These are phyloP conservation scores for Lecanosticta acicola DNA, from an alignment of 2,329 filamentous ascomycete species.

Conservation along the genomic window DNA sequence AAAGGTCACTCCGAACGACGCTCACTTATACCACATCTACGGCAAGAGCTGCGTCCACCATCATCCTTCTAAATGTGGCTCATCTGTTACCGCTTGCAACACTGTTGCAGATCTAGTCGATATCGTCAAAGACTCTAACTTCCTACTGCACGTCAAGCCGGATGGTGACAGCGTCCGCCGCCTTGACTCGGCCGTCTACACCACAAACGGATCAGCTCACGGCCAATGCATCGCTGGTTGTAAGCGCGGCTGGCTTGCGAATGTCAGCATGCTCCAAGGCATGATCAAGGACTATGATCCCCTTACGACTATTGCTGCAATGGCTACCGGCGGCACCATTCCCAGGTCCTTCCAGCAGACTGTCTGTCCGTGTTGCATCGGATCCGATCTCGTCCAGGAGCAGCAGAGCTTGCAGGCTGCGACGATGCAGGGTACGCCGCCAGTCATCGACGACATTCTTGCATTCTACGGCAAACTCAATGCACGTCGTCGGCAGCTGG, in stretches of 20 bases:
- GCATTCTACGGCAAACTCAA: constrained; percentile 17
- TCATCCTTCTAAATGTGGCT: constrained; percentile 1
- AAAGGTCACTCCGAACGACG: constrained; percentile 2
- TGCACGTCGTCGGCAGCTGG: constrained; percentile 14
- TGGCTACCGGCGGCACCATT: not conserved
- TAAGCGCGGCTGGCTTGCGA: constrained; percentile 20
- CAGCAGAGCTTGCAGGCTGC: constrained; percentile 21
- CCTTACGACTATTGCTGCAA: constrained; percentile 7
- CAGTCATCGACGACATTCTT: constrained; percentile 11
- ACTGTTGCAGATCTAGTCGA: constrained; percentile 9
- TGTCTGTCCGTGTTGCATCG: constrained; percentile 28
- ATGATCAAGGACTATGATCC: constrained; percentile 20
- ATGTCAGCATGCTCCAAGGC: constrained; percentile 7
- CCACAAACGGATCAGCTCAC: constrained; percentile 1
- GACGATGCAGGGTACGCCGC: constrained; percentile 5
- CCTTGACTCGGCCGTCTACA: constrained; percentile 9
- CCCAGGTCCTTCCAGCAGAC: constrained; percentile 12
- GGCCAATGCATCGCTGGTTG: constrained; percentile 17
- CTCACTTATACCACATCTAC: constrained; percentile 22
- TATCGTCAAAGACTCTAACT: constrained; percentile 8
- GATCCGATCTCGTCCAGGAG: constrained; percentile 17
- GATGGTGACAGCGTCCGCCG: constrained; percentile 18
- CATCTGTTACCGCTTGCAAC: constrained; percentile 4
- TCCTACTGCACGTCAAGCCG: constrained; percentile 15
- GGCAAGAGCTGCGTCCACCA: constrained; percentile 15